These are phyloP conservation scores for Arabis hirsuta DNA, from an alignment of 345 rosid genomes.

Conservation along the genomic window DNA sequence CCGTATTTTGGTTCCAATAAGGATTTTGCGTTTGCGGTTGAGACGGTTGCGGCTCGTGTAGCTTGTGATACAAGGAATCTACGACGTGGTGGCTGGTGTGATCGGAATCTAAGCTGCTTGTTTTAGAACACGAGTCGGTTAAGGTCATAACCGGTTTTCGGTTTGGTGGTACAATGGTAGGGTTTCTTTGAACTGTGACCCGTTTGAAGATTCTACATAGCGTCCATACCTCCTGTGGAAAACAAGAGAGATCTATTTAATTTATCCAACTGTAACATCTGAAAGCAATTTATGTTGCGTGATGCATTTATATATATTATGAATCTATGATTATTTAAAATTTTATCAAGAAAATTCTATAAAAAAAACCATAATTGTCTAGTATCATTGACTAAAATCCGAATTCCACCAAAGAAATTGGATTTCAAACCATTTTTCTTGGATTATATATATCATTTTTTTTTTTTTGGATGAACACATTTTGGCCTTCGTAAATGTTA, in stretches of 20 bases:
- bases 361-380: neutral
- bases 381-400: constrained; percentile 10
- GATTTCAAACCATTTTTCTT: neutral
- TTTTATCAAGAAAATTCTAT: neutral
- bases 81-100: constrained; percentile 45
- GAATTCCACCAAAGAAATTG: neutral
- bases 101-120: constrained; percentile 65
- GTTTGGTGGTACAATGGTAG: constrained; percentile 33
- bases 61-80: constrained; percentile 41
- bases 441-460: neutral
- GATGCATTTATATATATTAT: neutral
- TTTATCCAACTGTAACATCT: constrained; percentile 20
- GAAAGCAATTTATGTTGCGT: constrained; percentile 23
- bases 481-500: neutral
- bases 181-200: constrained; percentile 43
- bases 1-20: constrained; percentile 34
- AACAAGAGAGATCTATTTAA: constrained; percentile 17
- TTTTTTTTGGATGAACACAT: constrained; percentile 1
- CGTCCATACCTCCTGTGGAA: constrained; percentile 81
- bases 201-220: constrained; percentile 80
- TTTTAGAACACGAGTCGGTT: constrained; percentile 52
- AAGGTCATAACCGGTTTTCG: constrained; percentile 44
- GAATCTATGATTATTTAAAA: neutral
- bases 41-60: constrained; percentile 31
- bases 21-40: constrained; percentile 30